Conservation (phyloP, 495 filamentous ascomycete genomes). For the Aspergillus sclerotiicarbonarius region DNA sequence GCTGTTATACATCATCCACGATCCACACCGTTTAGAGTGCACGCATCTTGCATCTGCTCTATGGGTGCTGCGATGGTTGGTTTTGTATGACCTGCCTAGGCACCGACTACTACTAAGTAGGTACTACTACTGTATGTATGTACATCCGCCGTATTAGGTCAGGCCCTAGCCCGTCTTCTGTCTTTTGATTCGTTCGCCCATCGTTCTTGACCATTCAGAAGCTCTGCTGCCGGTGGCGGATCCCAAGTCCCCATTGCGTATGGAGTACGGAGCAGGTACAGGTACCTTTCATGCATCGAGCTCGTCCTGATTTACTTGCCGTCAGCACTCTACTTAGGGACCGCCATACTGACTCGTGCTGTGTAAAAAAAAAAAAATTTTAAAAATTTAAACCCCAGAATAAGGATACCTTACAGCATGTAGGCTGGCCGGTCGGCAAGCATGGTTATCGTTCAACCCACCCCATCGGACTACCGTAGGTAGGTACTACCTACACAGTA, state of each 20-base stretch:
- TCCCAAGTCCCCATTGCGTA: not conserved
- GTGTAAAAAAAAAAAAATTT: not conserved
- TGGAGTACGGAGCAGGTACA: not conserved
- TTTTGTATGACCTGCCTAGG: not conserved
- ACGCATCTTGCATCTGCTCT: slow-evolving; percentile 23
- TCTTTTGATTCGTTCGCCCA: not conserved
- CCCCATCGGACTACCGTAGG: not conserved
- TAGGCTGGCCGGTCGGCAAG: not conserved
- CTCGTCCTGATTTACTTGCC: not conserved
- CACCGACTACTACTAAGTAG: not conserved
- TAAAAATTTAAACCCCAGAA: not conserved
- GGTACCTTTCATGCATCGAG: not conserved
- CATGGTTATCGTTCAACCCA: not conserved
- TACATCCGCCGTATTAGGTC: not conserved
- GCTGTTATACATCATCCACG: slow-evolving; percentile 19
- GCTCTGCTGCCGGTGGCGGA: not conserved
- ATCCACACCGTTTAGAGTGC: slow-evolving; percentile 25
- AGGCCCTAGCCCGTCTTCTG: not conserved
- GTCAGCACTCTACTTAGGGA: slow-evolving; percentile 14
- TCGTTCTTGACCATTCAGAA: not conserved
- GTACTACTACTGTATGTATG: too few species aligned
- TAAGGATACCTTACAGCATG: slow-evolving; percentile 9
- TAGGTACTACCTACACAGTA: too few species aligned
- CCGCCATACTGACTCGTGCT: slow-evolving; percentile 7
- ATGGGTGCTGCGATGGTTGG: not conserved